Evolutionary conservation across 192 early-diverging fungal genomes (phyloP).

Genomic region (Coemansia javaensis): DNA sequence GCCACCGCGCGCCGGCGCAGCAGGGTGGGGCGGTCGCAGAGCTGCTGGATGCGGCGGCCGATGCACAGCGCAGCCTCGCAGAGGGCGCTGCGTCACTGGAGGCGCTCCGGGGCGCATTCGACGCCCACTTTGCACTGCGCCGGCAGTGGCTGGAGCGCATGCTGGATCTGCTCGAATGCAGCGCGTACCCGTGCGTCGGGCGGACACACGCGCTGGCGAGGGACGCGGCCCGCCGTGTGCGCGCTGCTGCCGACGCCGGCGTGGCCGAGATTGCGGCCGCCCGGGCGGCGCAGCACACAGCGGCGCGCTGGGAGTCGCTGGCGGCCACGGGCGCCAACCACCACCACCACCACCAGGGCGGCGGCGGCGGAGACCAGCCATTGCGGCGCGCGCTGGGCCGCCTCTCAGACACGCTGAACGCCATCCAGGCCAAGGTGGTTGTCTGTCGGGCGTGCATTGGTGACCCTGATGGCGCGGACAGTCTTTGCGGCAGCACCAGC

Average conservation of each 20-base stretch:
- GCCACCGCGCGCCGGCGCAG: too few species aligned
- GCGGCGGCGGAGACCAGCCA: background rate
- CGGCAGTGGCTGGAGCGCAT: conserved; percentile 18
- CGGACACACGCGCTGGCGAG: too few species aligned
- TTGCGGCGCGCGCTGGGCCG: conserved; percentile 10
- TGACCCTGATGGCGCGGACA: too few species aligned
- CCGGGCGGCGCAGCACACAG: conserved; percentile 19
- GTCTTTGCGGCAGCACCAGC: too few species aligned
- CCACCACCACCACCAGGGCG: too few species aligned
- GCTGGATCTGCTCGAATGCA: background rate
- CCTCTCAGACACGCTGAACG: conserved; percentile 16
- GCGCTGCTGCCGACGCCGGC: background rate
- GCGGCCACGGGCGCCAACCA: background rate
- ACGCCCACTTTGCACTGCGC: conserved; percentile 22
- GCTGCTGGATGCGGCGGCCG: too few species aligned
- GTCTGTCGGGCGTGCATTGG: conserved; percentile 18
- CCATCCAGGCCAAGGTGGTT: conserved; percentile 21
- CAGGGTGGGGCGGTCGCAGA: too few species aligned
- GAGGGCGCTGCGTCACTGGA: conserved; percentile 9
- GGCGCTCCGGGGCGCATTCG: conserved; percentile 5
- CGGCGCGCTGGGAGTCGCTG: conserved; percentile 21
- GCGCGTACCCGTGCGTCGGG: background rate
- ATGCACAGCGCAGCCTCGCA: background rate
- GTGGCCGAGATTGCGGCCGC: conserved; percentile 1
- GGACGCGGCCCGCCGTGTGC: background rate